A percentile compares a stretch with the other conserved stretches of the same genome.
phyloP scores from a whole-genome alignment of 192 early-diverging fungal genomes.

The Diversispora eburnea region DNA sequence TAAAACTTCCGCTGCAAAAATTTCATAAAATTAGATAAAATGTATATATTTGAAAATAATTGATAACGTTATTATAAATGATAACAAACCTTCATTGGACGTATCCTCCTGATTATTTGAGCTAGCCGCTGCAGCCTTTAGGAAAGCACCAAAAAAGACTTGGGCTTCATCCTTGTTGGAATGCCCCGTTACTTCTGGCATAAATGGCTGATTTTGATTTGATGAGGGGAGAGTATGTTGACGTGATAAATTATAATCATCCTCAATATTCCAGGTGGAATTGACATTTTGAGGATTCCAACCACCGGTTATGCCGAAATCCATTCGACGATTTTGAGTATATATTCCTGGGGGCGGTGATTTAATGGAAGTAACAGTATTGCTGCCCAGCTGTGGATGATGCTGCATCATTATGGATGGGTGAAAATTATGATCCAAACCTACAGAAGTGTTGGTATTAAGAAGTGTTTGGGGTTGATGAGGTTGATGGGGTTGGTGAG shows the following conservation, averaged over 20 bases:
- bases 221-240: slow-evolving; percentile 18
- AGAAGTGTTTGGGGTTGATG: slow-evolving; percentile 22
- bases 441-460: not conserved
- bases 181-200: slow-evolving; percentile 9
- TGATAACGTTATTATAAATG: not conserved
- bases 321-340: slow-evolving; percentile 28
- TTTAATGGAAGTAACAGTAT: slow-evolving; percentile 34
- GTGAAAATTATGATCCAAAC: slow-evolving; percentile 24
- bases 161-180: slow-evolving; percentile 43
- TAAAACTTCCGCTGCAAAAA: not conserved
- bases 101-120: slow-evolving; percentile 27
- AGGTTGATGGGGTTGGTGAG: not conserved
- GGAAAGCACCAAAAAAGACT: slow-evolving; percentile 57
- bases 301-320: slow-evolving; percentile 4
- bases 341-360: slow-evolving; percentile 45
- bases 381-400: slow-evolving; percentile 12
- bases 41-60: not conserved
- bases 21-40: no score
- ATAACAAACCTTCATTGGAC: slow-evolving; percentile 5
- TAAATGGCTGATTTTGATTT: slow-evolving; percentile 31
- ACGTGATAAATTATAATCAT: slow-evolving; percentile 7
- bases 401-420: slow-evolving; percentile 29
- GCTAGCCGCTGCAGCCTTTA: slow-evolving; percentile 50
- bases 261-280: slow-evolving; percentile 26
- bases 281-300: slow-evolving; percentile 26